Evolutionary conservation across 176 grass and related monocot genomes (phyloP), one percentile per base, ranked within the genome.

Genomic region (Olyra latifolia): DNA sequence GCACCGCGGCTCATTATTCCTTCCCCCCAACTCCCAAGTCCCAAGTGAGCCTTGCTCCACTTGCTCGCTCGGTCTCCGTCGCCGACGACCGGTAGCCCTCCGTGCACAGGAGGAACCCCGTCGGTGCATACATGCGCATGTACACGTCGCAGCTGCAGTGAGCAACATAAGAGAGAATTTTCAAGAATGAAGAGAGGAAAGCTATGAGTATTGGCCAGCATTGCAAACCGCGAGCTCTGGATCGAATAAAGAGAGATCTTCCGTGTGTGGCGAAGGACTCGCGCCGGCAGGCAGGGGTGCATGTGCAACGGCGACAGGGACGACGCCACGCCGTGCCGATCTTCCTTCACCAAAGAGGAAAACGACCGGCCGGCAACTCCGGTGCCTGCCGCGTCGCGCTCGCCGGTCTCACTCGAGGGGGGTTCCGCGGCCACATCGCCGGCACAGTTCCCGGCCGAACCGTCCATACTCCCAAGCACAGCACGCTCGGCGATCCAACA

Each of bases 331-430:
- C 80, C 60, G 60, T 24, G 60, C 50, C 45, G 62, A 61, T 69
- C 75, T n/a, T 25, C 50, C 29, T 49, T 57, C 28, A 11, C 42
- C 52, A 29, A 6, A 6, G 10, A 29, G 53, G 81, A 80, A 80
- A 89, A 13, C 45, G 76, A 84, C 81, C 44, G 24, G 15, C 14
- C 54, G 87, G 62, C 87, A 20, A 39, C 87, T 54, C 44, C 53
- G 25, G 4, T 5, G 52, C 42, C 52, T 41, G 25, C 4, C 5
- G 52, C 52, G 50, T 66, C 49, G 25, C 70, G 7, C 22, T 22
- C 52, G 12, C 32, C 66, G 50, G 67, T 80, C 76, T 30, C 62
- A 0, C 0, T 80, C 75, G 6, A 0, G 48, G 17, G 2, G 39
- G 80, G 62, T 78, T 66, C 59, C 68, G 6, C 16, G 19, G 6